phyloP scores from a whole-genome alignment of 768 basidiomycete genomes.

The Naganishia randhawae region DNA sequence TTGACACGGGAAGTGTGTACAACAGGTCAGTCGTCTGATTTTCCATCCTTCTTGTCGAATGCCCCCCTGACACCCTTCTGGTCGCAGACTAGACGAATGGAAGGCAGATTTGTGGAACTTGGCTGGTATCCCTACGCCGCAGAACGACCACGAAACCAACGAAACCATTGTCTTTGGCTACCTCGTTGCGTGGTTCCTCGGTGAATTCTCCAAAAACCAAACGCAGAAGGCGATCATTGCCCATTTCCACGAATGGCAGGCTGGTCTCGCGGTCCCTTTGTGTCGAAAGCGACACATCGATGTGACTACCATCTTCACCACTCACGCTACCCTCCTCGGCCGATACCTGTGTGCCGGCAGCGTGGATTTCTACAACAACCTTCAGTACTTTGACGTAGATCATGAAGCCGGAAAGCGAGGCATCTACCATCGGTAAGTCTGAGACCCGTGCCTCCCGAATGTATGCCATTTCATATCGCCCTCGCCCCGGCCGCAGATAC shows the following conservation, averaged over 20 bases:
- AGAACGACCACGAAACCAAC: constrained; percentile 96
- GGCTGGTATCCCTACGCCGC: constrained; percentile 94
- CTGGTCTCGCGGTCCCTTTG: constrained; percentile 82
- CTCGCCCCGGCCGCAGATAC: constrained; percentile 55
- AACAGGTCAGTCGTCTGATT: constrained; percentile 53
- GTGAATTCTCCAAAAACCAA: constrained; percentile 69
- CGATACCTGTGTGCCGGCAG: constrained; percentile 97
- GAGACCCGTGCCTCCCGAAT: neutral
- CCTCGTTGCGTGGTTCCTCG: constrained; percentile 98
- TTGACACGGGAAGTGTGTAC: constrained; percentile 87
- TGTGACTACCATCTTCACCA: constrained; percentile 97
- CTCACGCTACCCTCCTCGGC: constrained; percentile 95
- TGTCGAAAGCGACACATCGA: constrained; percentile 96
- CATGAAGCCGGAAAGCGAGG: constrained; percentile 99
- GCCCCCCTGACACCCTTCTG: neutral
- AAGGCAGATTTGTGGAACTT: constrained; percentile 97
- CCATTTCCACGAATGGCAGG: constrained; percentile 99
- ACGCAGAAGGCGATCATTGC: constrained; percentile 81
- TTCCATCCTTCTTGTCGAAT: constrained; percentile 19
- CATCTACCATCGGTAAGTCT: constrained; percentile 75
- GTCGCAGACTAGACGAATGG: constrained; percentile 79
- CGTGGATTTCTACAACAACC: constrained; percentile 99
- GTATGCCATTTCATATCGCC: neutral
- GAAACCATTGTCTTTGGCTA: constrained; percentile 97
- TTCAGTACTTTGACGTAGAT: constrained; percentile 98